Percentiles rank a stretch among this genome's conserved stretches.
Conservation (phyloP, 768 basidiomycete genomes). For the Kwoniella dejecticola region DNA sequence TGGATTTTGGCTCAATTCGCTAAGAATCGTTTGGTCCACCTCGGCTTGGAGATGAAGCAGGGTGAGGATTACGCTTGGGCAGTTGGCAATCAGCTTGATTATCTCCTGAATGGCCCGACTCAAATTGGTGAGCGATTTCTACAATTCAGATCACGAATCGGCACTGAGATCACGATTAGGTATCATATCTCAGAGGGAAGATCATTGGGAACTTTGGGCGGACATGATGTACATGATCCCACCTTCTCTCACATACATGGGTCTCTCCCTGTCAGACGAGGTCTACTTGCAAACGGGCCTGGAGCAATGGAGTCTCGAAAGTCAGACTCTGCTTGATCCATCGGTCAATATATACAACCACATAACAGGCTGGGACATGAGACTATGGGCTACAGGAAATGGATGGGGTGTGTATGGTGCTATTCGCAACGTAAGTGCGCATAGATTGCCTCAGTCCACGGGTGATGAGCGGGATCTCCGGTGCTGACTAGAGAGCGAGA, state of each 20-base stretch:
- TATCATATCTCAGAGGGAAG: slow-evolving; percentile 27
- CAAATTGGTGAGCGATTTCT: too few relatives aligned
- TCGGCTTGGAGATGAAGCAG: not conserved
- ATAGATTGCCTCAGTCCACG: too few relatives aligned
- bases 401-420: slow-evolving; percentile 24
- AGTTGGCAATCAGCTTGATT: slow-evolving; percentile 23
- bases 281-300: slow-evolving; percentile 4
- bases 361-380: slow-evolving; percentile 12
- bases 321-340: slow-evolving; percentile 12
- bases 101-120: slow-evolving; percentile 5
- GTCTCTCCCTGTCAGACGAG: not conserved
- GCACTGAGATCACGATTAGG: too few relatives aligned
- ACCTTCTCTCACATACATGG: slow-evolving; percentile 20
- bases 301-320: slow-evolving; percentile 14
- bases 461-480: too few relatives aligned
- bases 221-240: slow-evolving; percentile 32
- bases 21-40: not conserved
- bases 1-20: slow-evolving; percentile 19
- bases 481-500: too few relatives aligned
- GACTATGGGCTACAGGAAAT: slow-evolving; percentile 29
- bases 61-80: slow-evolving; percentile 31
- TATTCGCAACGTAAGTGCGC: slow-evolving; percentile 14
- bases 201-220: slow-evolving; percentile 21
- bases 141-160: too few relatives aligned
- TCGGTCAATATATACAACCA: slow-evolving; percentile 15